These are phyloP conservation scores for Picea engelmannii DNA, from an alignment of 83 land plant species.

Conservation along the genomic window DNA sequence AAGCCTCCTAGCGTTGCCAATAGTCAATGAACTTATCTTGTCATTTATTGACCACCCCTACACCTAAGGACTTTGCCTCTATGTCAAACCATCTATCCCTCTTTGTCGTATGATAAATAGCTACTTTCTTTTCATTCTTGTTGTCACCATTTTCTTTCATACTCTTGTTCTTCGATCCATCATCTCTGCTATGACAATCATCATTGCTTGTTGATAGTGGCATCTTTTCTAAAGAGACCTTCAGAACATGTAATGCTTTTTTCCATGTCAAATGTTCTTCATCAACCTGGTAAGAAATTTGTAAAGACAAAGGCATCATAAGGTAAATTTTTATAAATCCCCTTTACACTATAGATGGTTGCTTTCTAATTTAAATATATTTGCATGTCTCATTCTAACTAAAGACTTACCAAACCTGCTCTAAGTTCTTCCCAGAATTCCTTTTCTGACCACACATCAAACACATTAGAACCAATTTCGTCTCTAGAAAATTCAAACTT, in stretches of 20 bases:
- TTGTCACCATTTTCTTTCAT: conserved; percentile 2
- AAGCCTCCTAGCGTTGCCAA: conserved; percentile 72
- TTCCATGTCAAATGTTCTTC: conserved; percentile 74
- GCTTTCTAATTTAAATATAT: background rate
- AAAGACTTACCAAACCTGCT: conserved; percentile 25
- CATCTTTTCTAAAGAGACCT: conserved; percentile 31
- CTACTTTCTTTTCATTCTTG: background rate
- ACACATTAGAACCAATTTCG: background rate
- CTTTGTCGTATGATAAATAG: too few relatives aligned
- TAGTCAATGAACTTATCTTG: conserved; percentile 10
- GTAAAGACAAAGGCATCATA: conserved; percentile 14
- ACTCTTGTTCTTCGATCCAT: background rate
- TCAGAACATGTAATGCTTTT: conserved; percentile 71
- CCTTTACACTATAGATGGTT: background rate
- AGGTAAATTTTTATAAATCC: background rate
- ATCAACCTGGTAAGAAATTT: conserved; percentile 56
- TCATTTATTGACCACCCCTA: conserved; percentile 32
- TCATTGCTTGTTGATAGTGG: background rate
- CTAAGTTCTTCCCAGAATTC: conserved; percentile 17
- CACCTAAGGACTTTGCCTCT: conserved; percentile 83
- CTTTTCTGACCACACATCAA: conserved; percentile 35
- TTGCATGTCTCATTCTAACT: background rate
- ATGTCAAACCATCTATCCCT: conserved; percentile 59
- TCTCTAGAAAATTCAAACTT: conserved; percentile 16
- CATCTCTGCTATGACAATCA: background rate